Conservation (phyloP, 2,329 filamentous ascomycete genomes). For the Metarhizium brunneum region DNA sequence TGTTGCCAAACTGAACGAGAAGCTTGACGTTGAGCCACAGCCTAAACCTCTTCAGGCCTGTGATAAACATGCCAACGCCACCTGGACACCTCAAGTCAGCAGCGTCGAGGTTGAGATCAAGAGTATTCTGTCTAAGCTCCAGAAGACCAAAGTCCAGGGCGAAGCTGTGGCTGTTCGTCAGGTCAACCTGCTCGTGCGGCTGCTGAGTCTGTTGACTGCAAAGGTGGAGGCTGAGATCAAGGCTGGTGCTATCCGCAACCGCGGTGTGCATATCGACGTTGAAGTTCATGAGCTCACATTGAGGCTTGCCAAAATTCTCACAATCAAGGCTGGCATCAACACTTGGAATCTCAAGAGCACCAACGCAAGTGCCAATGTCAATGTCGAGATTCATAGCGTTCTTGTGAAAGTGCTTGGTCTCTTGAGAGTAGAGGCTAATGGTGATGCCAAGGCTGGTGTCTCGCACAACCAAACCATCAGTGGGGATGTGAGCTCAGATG, state of each 20-base stretch:
- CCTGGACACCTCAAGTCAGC: neutral
- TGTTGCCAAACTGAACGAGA: neutral
- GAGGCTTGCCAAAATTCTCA: neutral
- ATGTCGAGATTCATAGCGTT: too few relatives aligned
- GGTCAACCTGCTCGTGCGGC: neutral
- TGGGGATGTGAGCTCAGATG: too few relatives aligned
- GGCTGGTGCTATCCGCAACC: neutral
- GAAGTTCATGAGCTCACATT: neutral
- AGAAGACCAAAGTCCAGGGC: neutral
- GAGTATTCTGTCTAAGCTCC: neutral
- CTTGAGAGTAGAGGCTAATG: neutral
- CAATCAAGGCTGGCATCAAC: too few relatives aligned
- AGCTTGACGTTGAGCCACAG: neutral
- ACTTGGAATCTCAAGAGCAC: too few relatives aligned
- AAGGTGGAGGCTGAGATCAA: neutral
- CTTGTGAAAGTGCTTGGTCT: too few relatives aligned
- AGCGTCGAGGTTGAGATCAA: neutral
- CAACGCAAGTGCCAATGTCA: too few relatives aligned
- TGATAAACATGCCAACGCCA: neutral
- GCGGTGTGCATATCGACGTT: neutral
- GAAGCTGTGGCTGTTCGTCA: neutral
- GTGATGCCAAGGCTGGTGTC: neutral
- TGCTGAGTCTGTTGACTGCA: neutral
- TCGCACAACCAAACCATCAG: neutral
- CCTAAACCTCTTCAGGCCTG: too few relatives aligned